These are phyloP conservation scores for Dactylorhiza incarnata DNA, from an alignment of 106 monocot genomes.

Conservation along the genomic window DNA sequence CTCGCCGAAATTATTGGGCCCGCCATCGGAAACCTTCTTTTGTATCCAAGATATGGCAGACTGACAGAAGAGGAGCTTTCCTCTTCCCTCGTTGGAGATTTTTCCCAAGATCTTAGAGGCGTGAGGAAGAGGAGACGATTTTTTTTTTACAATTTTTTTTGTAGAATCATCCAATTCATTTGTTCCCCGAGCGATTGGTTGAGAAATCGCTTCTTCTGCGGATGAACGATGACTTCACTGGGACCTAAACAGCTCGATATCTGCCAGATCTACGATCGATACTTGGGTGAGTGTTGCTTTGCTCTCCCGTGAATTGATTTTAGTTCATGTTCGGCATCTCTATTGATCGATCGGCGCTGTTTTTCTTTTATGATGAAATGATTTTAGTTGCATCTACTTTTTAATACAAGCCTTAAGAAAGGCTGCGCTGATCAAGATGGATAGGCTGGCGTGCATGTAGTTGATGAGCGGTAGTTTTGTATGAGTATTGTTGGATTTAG, in stretches of 20 bases:
- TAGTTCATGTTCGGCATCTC: neutral
- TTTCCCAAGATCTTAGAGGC: neutral
- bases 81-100: neutral
- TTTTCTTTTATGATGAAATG: neutral
- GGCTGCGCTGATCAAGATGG: neutral
- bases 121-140: neutral
- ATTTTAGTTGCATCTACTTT: neutral
- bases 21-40: too few relatives aligned
- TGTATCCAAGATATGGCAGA: too few relatives aligned
- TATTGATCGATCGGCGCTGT: neutral
- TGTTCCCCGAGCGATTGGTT: neutral
- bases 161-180: neutral
- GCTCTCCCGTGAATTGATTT: too few relatives aligned
- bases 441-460: neutral
- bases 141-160: neutral
- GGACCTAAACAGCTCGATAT: conserved; percentile 2
- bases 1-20: too few relatives aligned
- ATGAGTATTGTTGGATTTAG: neutral
- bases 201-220: neutral
- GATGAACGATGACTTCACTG: conserved; percentile 3
- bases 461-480: neutral
- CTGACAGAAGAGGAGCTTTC: neutral
- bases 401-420: neutral
- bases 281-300: neutral
- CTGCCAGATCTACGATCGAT: conserved; percentile 3